A percentile compares a stretch with the other conserved stretches of the same genome.
Evolutionary conservation across 371 early-diverging fungal species (phyloP).

Genomic region (Rhizopus sp.): DNA sequence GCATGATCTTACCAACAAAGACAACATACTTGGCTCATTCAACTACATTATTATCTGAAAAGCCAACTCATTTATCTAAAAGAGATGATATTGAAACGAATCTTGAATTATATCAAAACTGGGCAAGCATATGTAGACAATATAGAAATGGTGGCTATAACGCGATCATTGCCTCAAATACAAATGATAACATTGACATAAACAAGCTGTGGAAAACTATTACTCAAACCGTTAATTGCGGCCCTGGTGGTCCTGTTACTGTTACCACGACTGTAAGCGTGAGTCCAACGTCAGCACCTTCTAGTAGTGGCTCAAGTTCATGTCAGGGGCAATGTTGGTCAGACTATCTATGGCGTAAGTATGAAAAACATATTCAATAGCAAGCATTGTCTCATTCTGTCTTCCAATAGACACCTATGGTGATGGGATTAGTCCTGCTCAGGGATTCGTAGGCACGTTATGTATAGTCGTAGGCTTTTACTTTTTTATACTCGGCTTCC

Average conservation of each 20-base stretch:
- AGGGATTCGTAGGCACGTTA: slow-evolving; percentile 44
- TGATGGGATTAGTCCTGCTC: slow-evolving; percentile 40
- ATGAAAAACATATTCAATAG: neutral
- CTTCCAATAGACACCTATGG: slow-evolving; percentile 43
- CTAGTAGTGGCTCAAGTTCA: neutral
- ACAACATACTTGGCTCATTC: neutral
- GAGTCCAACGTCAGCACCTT: slow-evolving; percentile 5
- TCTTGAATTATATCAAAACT: slow-evolving; percentile 33
- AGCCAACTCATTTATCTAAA: slow-evolving; percentile 14
- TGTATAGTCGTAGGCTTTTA: slow-evolving; percentile 43
- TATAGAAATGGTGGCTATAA: slow-evolving; percentile 12
- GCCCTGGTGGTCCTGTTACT: slow-evolving; percentile 40
- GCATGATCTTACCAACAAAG: slow-evolving; percentile 13
- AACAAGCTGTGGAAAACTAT: slow-evolving; percentile 37
- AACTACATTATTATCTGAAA: neutral
- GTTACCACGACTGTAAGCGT: slow-evolving; percentile 30
- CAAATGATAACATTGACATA: slow-evolving; percentile 5
- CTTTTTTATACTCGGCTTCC: slow-evolving; percentile 43
- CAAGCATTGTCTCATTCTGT: neutral
- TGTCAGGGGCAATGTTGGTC: slow-evolving; percentile 45
- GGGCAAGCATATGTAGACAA: slow-evolving; percentile 33
- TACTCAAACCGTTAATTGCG: slow-evolving; percentile 39
- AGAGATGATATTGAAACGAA: slow-evolving; percentile 27
- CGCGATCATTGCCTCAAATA: slow-evolving; percentile 6
- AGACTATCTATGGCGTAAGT: slow-evolving; percentile 47